These are phyloP conservation scores for Paraleonurus japonicus DNA, from an alignment of 257 asterid species.

Conservation along the genomic window DNA sequence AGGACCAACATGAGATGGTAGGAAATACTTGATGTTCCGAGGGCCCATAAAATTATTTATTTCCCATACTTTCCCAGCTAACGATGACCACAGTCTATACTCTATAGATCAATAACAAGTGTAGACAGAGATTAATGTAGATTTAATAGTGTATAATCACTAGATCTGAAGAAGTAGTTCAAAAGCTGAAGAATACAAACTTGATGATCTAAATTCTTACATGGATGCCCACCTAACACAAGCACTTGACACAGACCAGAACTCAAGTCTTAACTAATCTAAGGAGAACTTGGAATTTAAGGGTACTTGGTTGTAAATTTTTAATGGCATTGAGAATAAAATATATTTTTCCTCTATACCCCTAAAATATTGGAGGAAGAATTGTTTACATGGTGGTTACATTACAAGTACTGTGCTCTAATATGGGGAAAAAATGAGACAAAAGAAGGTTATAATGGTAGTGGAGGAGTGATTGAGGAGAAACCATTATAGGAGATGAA, in stretches of 20 bases:
- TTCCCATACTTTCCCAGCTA: conserved; percentile 30
- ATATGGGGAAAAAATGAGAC: no score
- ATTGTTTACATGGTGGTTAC: no score
- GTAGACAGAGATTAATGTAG: neutral
- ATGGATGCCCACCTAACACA: conserved; percentile 15
- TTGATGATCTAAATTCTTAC: neutral
- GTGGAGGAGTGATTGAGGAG: no score
- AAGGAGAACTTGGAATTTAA: neutral
- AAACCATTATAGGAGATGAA: no score
- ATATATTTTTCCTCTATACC: no score
- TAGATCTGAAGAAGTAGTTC: neutral
- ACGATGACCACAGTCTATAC: conserved; percentile 19
- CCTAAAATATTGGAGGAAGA: no score
- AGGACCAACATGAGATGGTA: conserved; percentile 28
- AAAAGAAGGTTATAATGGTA: no score
- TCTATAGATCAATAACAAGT: conserved; percentile 8
- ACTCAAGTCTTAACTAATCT: conserved; percentile 15
- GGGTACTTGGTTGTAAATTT: no score
- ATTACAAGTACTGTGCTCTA: no score
- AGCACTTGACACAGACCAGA: conserved; percentile 9
- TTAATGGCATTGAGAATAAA: no score
- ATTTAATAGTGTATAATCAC: neutral
- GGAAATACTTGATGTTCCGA: conserved; percentile 29
- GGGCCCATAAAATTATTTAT: conserved; percentile 31
- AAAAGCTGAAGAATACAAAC: conserved; percentile 10